These are phyloP conservation scores for Phytomonas francai DNA, from an alignment of 208 protist species.

Conservation along the genomic window DNA sequence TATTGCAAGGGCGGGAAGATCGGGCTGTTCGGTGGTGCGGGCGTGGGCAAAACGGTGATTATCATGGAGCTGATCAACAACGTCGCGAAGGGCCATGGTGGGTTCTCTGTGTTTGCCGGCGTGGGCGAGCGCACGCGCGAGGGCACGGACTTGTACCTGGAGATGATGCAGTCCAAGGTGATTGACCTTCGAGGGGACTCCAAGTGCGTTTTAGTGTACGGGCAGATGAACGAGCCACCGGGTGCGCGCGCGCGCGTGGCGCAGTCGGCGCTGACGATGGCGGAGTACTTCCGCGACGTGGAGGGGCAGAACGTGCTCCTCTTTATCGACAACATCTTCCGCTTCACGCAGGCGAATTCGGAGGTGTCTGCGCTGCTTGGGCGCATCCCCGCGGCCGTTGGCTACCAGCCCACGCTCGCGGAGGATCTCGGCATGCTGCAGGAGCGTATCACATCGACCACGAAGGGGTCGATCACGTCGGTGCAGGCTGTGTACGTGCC, in stretches of 20 bases:
- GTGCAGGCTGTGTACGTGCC: slow-evolving; percentile 98
- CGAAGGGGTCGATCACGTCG: slow-evolving; percentile 94
- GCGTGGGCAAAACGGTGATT: slow-evolving; percentile 98
- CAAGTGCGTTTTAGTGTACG: slow-evolving; percentile 98
- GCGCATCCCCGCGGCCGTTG: slow-evolving; percentile 98
- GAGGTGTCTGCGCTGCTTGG: slow-evolving; percentile 97
- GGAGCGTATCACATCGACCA: slow-evolving; percentile 98
- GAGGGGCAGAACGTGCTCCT: slow-evolving; percentile 98
- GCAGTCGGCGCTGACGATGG: slow-evolving; percentile 95
- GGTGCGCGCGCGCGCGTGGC: slow-evolving; percentile 97
- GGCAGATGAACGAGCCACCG: slow-evolving; percentile 99
- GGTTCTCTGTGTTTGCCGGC: slow-evolving; percentile 98
- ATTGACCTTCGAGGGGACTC: slow-evolving; percentile 92
- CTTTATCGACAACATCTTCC: slow-evolving; percentile 99
- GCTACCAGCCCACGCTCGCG: slow-evolving; percentile 98
- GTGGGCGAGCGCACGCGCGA: slow-evolving; percentile 98
- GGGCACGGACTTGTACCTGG: slow-evolving; percentile 97
- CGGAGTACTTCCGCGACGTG: slow-evolving; percentile 98
- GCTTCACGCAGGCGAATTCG: slow-evolving; percentile 98
- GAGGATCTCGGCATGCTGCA: slow-evolving; percentile 97
- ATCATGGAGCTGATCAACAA: slow-evolving; percentile 99
- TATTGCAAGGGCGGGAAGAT: slow-evolving; percentile 99
- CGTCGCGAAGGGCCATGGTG: slow-evolving; percentile 97
- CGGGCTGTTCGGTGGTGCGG: slow-evolving; percentile 97
- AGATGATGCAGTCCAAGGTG: slow-evolving; percentile 97